Evolutionary conservation across 345 rosid genomes (phyloP).

Genomic region (Gossypium bickii): DNA sequence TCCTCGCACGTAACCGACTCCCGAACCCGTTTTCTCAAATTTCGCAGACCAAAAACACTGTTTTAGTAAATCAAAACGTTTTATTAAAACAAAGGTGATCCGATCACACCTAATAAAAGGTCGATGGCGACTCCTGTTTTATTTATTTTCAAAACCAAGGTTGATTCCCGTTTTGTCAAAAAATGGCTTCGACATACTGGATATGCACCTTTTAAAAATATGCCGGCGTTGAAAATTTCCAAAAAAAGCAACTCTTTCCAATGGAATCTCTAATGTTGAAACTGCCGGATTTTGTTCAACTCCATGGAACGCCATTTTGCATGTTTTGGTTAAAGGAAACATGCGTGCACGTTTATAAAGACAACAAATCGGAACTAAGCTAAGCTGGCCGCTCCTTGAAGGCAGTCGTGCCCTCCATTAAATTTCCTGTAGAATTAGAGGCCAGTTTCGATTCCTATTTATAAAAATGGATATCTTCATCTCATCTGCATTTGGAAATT

Average conservation of each 20-base stretch:
- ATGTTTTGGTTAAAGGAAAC: background rate
- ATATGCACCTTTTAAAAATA: background rate
- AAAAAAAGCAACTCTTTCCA: background rate
- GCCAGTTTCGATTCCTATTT: background rate
- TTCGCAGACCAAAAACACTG: no score
- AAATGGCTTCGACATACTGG: no score
- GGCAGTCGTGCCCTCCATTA: conserved; percentile 5
- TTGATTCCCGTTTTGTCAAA: no score
- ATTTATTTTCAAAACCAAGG: no score
- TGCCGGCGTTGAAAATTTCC: conserved; percentile 1
- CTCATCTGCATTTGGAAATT: background rate
- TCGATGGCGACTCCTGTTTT: no score
- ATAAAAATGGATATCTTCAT: background rate
- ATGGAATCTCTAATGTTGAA: background rate
- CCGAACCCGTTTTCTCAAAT: no score
- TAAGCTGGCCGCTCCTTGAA: background rate
- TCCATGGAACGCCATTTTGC: background rate
- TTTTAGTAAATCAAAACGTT: no score
- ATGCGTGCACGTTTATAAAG: conserved; percentile 5
- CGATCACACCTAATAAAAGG: no score
- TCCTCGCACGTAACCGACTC: no score
- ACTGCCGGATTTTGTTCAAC: background rate
- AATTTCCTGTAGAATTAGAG: background rate
- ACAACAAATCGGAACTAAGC: background rate
- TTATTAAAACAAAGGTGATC: no score